Conservation (phyloP, 139 green algal genomes). For the Chlorella sorokiniana region DNA sequence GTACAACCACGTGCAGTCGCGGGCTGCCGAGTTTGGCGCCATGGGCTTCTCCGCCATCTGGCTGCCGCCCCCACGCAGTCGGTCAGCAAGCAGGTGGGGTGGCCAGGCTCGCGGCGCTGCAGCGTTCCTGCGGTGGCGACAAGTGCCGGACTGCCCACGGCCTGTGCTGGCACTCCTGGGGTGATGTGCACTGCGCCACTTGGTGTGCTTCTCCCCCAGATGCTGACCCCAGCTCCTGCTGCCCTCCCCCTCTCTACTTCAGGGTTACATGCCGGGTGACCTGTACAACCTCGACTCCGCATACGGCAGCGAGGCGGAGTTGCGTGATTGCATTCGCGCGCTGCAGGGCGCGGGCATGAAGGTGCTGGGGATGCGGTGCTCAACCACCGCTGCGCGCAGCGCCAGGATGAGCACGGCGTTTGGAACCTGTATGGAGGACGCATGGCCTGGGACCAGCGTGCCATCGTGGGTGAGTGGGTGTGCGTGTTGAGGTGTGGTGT, state of each 20-base stretch:
- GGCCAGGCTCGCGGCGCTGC: slow-evolving; percentile 43
- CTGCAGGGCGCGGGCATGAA: slow-evolving; percentile 78
- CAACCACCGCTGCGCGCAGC: slow-evolving; percentile 87
- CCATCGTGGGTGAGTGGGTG: slow-evolving; percentile 61
- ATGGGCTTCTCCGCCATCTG: slow-evolving; percentile 91
- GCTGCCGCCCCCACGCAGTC: slow-evolving; percentile 93
- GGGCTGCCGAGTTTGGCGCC: slow-evolving; percentile 61
- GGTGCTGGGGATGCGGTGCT: slow-evolving; percentile 93
- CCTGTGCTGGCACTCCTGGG: too few species aligned
- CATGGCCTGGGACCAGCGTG: slow-evolving; percentile 84
- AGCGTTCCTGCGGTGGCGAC: too few species aligned
- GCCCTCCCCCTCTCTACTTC: background rate
- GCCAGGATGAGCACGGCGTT: slow-evolving; percentile 70
- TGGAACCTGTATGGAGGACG: slow-evolving; percentile 88
- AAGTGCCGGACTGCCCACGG: too few species aligned
- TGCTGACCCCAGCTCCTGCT: background rate
- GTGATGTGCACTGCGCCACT: too few species aligned
- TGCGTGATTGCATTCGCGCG: slow-evolving; percentile 43
- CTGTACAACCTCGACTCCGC: slow-evolving; percentile 79
- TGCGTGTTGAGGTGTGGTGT: too few species aligned
- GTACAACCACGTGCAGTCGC: slow-evolving; percentile 49
- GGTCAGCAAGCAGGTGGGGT: slow-evolving; percentile 87
- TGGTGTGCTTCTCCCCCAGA: too few species aligned
- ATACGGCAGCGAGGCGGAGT: slow-evolving; percentile 78
- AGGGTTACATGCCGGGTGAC: slow-evolving; percentile 55